phyloP scores from a whole-genome alignment of 768 basidiomycete genomes.

The Phaffia australis region DNA sequence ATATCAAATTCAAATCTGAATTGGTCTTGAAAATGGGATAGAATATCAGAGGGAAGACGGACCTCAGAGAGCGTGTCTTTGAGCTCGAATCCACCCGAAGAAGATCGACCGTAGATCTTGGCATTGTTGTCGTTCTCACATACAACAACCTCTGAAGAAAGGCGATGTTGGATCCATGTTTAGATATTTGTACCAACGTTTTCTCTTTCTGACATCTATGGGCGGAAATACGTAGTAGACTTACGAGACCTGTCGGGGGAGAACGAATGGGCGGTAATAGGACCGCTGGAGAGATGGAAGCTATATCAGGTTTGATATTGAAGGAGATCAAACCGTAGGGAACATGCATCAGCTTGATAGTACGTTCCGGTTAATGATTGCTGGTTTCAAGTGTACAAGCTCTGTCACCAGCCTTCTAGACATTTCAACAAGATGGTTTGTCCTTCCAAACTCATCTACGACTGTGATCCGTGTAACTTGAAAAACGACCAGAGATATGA shows the following conservation, averaged over 20 bases:
- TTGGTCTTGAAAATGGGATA: background rate
- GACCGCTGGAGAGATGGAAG: slow-evolving; percentile 63
- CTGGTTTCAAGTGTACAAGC: too few relatives aligned
- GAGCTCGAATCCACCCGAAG: slow-evolving; percentile 36
- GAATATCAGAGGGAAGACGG: slow-evolving; percentile 24
- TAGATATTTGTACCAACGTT: slow-evolving; percentile 18
- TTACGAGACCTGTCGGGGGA: slow-evolving; percentile 74
- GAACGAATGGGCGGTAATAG: slow-evolving; percentile 84
- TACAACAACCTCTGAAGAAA: slow-evolving; percentile 64
- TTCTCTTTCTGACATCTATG: background rate
- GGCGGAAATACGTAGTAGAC: slow-evolving; percentile 35
- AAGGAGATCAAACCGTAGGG: too few relatives aligned
- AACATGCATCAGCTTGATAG: too few relatives aligned
- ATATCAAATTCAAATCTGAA: slow-evolving; percentile 1
- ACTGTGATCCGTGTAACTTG: background rate
- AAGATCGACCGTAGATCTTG: slow-evolving; percentile 55
- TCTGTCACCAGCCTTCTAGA: too few relatives aligned
- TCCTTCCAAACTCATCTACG: too few relatives aligned
- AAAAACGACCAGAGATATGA: background rate
- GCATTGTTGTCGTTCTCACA: slow-evolving; percentile 84
- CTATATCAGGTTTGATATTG: background rate
- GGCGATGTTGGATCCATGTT: slow-evolving; percentile 1
- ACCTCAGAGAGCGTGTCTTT: slow-evolving; percentile 80
- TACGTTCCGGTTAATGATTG: too few relatives aligned
- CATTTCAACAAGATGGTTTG: too few relatives aligned